phyloP scores from a whole-genome alignment of 495 filamentous ascomycete species.

The Cladorrhinum samala region DNA sequence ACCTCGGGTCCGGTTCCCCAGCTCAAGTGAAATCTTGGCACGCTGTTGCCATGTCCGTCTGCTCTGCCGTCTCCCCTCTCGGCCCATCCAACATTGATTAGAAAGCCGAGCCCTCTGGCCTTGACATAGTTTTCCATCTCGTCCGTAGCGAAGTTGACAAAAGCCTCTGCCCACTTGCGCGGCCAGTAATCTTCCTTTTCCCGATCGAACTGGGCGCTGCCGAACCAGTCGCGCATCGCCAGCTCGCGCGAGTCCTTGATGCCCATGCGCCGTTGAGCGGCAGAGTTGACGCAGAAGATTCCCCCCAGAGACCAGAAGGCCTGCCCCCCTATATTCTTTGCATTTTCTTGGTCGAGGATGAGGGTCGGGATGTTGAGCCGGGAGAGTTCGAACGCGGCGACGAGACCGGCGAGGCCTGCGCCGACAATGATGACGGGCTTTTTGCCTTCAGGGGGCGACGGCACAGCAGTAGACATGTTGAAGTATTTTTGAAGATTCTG shows the following conservation, averaged over 20 bases:
- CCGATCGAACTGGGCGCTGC: constrained; percentile 45
- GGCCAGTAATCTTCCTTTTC: constrained; percentile 44
- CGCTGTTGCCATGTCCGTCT: constrained; percentile 47
- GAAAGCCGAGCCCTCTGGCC: constrained; percentile 37
- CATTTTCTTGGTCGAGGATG: constrained; percentile 46
- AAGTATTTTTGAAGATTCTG: not conserved
- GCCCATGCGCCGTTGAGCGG: constrained; percentile 44
- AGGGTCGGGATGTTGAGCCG: constrained; percentile 32
- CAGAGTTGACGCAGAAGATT: constrained; percentile 45
- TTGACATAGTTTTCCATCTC: constrained; percentile 46
- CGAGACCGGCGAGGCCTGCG: constrained; percentile 46
- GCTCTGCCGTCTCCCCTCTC: constrained; percentile 45
- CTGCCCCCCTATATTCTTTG: constrained; percentile 43
- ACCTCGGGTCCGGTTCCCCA: constrained; percentile 51
- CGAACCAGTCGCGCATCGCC: constrained; percentile 46
- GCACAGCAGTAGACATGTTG: not conserved
- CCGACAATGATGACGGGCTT: constrained; percentile 46
- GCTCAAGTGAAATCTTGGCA: constrained; percentile 46
- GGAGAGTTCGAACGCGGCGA: constrained; percentile 47
- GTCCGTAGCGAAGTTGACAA: constrained; percentile 46
- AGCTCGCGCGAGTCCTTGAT: constrained; percentile 44
- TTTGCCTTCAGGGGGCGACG: not conserved
- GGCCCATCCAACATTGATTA: constrained; percentile 44
- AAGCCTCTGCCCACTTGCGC: constrained; percentile 47
- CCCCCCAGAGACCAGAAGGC: constrained; percentile 52